These are phyloP conservation scores for Sporobolomyces phaffii DNA, from an alignment of 768 basidiomycete species.

Conservation along the genomic window DNA sequence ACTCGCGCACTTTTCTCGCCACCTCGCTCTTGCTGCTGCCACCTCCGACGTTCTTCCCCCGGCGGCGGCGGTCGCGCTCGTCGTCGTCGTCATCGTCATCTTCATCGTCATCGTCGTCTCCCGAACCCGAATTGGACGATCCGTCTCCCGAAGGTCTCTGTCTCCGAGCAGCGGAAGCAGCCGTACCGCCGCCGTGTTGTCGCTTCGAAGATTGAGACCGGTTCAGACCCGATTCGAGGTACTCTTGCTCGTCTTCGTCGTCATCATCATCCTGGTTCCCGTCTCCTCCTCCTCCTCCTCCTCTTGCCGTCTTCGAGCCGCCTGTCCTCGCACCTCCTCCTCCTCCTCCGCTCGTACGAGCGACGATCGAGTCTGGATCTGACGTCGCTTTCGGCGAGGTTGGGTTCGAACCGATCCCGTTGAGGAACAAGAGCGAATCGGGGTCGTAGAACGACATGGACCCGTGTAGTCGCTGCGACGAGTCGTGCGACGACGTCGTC, in stretches of 20 bases:
- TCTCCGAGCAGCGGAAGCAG: no score
- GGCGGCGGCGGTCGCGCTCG: background rate
- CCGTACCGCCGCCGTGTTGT: no score
- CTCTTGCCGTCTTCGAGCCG: background rate
- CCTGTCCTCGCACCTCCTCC: background rate
- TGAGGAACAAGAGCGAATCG: conserved; percentile 59
- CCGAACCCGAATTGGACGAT: conserved; percentile 2
- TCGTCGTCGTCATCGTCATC: background rate
- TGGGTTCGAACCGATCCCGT: conserved; percentile 35
- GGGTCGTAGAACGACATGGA: conserved; percentile 66
- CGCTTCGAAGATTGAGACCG: background rate
- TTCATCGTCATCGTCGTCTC: background rate
- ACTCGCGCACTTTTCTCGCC: conserved; percentile 50
- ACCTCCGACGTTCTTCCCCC: background rate
- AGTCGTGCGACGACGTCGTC: background rate
- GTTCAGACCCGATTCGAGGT: background rate
- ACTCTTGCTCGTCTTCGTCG: conserved; percentile 20
- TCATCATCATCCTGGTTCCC: conserved; percentile 6
- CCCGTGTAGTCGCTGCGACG: conserved; percentile 19
- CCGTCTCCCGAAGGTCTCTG: conserved; percentile 12
- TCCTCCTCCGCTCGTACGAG: no score
- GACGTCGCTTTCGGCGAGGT: conserved; percentile 5
- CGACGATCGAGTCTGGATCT: background rate
- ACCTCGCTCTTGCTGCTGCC: conserved; percentile 12
- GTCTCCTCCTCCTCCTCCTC: background rate